Percentiles rank a stretch among this genome's conserved stretches.
These are phyloP conservation scores for Coemansia sp. DNA, from an alignment of 371 early-diverging fungal genomes.

Conservation along the genomic window DNA sequence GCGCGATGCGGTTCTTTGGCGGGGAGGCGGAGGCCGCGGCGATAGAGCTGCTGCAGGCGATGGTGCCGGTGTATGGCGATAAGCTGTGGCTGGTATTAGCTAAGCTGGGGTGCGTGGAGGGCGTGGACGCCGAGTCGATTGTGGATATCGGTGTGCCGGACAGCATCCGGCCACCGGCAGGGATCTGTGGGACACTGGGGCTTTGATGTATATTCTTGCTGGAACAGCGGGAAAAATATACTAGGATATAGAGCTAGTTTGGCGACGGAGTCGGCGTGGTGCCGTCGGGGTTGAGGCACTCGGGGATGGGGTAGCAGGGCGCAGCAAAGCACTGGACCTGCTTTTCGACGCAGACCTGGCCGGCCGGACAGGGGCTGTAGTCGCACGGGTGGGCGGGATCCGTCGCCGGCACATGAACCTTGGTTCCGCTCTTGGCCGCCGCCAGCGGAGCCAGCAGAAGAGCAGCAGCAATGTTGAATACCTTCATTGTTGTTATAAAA, in stretches of 20 bases:
- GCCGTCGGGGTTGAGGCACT: constrained; percentile 5
- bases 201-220: not conserved
- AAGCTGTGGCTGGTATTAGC: constrained; percentile 41
- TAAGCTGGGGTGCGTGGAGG: constrained; percentile 10
- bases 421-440: constrained; percentile 8
- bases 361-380: constrained; percentile 7
- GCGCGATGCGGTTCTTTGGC: constrained; percentile 15
- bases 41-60: constrained; percentile 15
- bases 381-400: constrained; percentile 14
- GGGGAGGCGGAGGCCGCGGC: not conserved
- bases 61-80: constrained; percentile 42
- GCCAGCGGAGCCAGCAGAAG: not conserved
- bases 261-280: not conserved
- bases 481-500: not conserved
- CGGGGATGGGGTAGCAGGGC: constrained; percentile 19
- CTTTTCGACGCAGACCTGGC: constrained; percentile 11
- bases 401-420: constrained; percentile 10
- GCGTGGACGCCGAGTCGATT: not conserved
- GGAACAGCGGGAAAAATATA: too few relatives aligned
- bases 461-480: not conserved
- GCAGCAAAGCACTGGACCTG: constrained; percentile 19
- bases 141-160: constrained; percentile 15
- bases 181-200: constrained; percentile 23
- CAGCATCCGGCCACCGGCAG: constrained; percentile 1
- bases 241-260: not conserved